These are phyloP conservation scores for Solanum hybrid DNA, from an alignment of 305 asterid species.

Conservation along the genomic window DNA sequence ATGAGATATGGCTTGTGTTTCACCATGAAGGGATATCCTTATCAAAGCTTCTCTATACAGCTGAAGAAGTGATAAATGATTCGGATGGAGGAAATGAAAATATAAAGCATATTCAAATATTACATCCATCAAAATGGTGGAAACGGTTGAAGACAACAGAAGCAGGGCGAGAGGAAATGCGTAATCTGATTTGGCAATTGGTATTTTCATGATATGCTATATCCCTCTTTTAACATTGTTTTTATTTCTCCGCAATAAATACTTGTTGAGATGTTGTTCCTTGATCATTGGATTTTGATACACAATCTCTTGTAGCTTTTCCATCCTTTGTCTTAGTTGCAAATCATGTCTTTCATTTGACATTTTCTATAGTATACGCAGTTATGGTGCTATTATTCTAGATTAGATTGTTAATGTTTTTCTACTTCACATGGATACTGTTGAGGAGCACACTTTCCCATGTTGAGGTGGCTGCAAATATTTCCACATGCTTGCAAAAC, in stretches of 20 bases:
- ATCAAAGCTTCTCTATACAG: slow-evolving; percentile 81
- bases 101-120: slow-evolving; percentile 64
- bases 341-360: not conserved
- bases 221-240: not conserved
- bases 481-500: not conserved
- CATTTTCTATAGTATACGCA: not conserved
- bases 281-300: not conserved
- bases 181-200: slow-evolving; percentile 78
- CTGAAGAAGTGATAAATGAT: slow-evolving; percentile 61
- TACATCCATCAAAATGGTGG: slow-evolving; percentile 99
- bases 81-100: slow-evolving; percentile 42
- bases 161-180: slow-evolving; percentile 86
- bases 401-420: not conserved
- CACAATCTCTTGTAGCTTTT: not conserved
- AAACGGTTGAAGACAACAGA: slow-evolving; percentile 88
- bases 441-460: not conserved
- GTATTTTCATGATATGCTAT: slow-evolving; percentile 32
- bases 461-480: not conserved
- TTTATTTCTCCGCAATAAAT: not conserved
- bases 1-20: slow-evolving; percentile 97
- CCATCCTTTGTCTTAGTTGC: not conserved
- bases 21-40: slow-evolving; percentile 89
- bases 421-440: not conserved
- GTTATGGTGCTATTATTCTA: not conserved
- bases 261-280: not conserved